Evolutionary conservation across 495 filamentous ascomycete genomes (phyloP).

Genomic region (Penicillium parvum): DNA sequence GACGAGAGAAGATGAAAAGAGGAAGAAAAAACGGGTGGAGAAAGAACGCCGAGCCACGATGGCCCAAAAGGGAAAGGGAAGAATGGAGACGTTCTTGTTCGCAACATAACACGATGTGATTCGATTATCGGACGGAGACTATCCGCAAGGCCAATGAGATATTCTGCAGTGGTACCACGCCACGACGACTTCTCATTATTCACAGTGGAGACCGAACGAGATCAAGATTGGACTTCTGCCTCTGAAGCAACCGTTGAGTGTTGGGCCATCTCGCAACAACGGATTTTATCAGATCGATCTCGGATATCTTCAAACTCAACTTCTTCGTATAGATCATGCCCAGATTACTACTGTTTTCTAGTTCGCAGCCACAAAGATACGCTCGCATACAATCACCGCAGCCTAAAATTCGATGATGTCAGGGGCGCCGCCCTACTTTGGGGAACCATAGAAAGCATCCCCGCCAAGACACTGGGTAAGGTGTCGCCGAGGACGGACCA

Average conservation of each 20-base stretch:
- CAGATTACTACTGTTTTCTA: no score
- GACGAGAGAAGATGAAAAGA: conserved; percentile 2
- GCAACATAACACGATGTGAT: not conserved
- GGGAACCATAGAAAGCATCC: not conserved
- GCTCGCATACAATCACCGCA: not conserved
- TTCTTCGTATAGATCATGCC: not conserved
- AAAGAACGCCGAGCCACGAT: not conserved
- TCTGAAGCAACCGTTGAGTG: not conserved
- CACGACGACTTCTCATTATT: no score
- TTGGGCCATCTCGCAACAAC: not conserved
- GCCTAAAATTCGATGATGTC: conserved; percentile 3
- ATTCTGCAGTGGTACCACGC: no score
- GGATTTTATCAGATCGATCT: not conserved
- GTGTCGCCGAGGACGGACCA: no score
- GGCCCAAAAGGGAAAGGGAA: not conserved
- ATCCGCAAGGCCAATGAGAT: not conserved
- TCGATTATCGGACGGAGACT: no score
- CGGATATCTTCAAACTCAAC: not conserved
- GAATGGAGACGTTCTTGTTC: not conserved
- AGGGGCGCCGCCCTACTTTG: not conserved
- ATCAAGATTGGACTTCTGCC: no score
- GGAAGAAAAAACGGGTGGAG: conserved; percentile 4
- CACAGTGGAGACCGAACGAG: not conserved
- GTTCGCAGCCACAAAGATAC: no score
- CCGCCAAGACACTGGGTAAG: no score